Conservation (phyloP, 2,329 filamentous ascomycete species). For the Xylariomycetidae sp. region DNA sequence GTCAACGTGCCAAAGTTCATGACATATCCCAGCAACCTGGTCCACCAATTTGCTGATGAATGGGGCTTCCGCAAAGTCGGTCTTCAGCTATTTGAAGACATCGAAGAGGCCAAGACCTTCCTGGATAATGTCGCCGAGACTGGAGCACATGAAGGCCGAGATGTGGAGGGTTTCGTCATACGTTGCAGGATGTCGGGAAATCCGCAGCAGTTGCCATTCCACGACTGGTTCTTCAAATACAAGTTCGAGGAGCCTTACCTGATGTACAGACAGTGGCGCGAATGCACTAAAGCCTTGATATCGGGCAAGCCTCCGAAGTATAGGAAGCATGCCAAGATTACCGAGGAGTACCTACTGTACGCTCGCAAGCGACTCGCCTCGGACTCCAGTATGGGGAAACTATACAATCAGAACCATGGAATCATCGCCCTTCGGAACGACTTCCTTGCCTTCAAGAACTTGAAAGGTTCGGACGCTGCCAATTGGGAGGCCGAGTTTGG, state of each 20-base stretch:
- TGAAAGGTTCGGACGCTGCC: constrained; percentile 87
- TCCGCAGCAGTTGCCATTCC: constrained; percentile 49
- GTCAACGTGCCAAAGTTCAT: constrained; percentile 89
- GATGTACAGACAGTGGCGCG: constrained; percentile 98
- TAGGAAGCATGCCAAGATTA: constrained; percentile 86
- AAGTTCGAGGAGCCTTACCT: constrained; percentile 99
- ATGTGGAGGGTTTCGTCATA: constrained; percentile 96
- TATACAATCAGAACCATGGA: constrained; percentile 84
- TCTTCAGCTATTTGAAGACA: constrained; percentile 70
- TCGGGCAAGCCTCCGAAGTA: constrained; percentile 66
- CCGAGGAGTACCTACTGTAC: constrained; percentile 83
- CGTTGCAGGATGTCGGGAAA: constrained; percentile 70
- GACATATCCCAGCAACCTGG: constrained; percentile 77
- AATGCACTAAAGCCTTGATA: constrained; percentile 91
- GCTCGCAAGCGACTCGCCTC: constrained; percentile 68
- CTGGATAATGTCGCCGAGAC: constrained; percentile 82
- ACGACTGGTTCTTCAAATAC: constrained; percentile 99
- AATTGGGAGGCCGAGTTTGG: constrained; percentile 61
- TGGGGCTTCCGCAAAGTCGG: constrained; percentile 95
- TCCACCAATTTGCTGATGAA: constrained; percentile 81
- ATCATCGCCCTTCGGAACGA: constrained; percentile 89
- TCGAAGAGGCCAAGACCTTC: constrained; percentile 71
- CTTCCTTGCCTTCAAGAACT: constrained; percentile 76
- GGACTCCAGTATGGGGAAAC: constrained; percentile 62
- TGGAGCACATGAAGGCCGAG: constrained; percentile 82